phyloP scores from a whole-genome alignment of 352 stramenopile genomes.

The Phytophthora meadii region DNA sequence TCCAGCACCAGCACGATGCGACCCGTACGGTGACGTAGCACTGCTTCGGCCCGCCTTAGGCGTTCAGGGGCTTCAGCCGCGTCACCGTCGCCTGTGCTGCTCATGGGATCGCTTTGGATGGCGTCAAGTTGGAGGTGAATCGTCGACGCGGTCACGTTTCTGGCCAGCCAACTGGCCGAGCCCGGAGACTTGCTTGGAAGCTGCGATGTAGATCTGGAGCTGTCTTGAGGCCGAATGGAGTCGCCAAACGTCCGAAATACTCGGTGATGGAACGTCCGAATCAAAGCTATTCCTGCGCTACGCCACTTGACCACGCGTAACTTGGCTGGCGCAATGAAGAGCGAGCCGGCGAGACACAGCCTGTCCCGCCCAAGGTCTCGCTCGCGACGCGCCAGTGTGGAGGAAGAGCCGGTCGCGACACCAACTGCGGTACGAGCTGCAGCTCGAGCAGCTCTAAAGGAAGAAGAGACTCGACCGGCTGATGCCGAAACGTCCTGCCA shows the following conservation, averaged over 20 bases:
- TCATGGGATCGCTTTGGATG: constrained; percentile 13
- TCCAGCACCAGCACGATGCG: constrained; percentile 82
- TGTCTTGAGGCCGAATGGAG: not conserved
- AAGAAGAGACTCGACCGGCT: constrained; percentile 34
- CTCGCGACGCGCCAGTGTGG: constrained; percentile 14
- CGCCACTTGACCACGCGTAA: not conserved
- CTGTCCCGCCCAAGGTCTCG: constrained; percentile 17
- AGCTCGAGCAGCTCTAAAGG: constrained; percentile 36
- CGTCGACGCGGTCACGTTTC: not conserved
- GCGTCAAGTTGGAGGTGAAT: not conserved
- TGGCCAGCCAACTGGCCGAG: not conserved
- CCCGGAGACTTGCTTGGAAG: too few relatives aligned
- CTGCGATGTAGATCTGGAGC: too few relatives aligned
- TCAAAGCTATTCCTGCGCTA: constrained; percentile 20
- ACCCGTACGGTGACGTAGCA: constrained; percentile 66
- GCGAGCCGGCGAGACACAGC: constrained; percentile 18
- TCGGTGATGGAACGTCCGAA: not conserved
- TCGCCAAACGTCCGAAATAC: constrained; percentile 5
- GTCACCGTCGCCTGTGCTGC: not conserved
- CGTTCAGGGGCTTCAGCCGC: constrained; percentile 50
- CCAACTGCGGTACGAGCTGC: constrained; percentile 25
- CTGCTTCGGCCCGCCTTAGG: constrained; percentile 73
- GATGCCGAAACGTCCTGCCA: constrained; percentile 14
- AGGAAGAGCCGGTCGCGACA: constrained; percentile 18
- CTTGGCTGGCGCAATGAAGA: constrained; percentile 24